Conservation (phyloP, 306 rosid species). For the Casuarina equisetifolia region DNA sequence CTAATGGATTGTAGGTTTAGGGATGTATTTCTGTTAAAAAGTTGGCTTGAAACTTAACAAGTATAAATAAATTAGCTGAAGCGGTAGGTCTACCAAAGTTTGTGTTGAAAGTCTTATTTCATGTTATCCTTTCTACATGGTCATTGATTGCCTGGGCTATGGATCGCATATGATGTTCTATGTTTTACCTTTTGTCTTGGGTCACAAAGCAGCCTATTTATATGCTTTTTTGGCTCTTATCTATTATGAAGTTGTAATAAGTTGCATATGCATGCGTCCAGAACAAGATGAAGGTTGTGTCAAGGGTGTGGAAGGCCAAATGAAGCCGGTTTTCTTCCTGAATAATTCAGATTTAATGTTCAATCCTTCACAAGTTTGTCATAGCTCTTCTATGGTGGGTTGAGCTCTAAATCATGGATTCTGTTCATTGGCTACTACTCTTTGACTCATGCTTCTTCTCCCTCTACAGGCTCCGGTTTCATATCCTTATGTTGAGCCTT, state of each 20-base stretch:
- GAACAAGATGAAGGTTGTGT: slow-evolving; percentile 43
- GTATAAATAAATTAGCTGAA: neutral
- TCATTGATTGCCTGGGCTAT: neutral
- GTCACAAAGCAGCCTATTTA: neutral
- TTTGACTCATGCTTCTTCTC: slow-evolving; percentile 22
- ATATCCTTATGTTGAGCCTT: slow-evolving; percentile 61
- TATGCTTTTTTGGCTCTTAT: neutral
- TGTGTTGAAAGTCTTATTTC: neutral
- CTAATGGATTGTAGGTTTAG: neutral
- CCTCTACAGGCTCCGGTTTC: slow-evolving; percentile 51
- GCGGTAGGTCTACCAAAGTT: neutral
- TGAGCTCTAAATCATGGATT: slow-evolving; percentile 22
- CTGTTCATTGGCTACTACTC: slow-evolving; percentile 20
- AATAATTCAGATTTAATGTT: slow-evolving; percentile 42
- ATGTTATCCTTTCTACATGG: neutral
- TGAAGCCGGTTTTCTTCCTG: slow-evolving; percentile 44
- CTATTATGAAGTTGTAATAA: slow-evolving; percentile 14
- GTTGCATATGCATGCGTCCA: slow-evolving; percentile 22
- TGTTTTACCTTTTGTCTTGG: neutral
- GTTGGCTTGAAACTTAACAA: neutral
- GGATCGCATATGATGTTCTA: neutral
- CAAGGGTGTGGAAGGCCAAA: slow-evolving; percentile 40
- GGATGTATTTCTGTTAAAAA: neutral
- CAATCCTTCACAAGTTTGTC: slow-evolving; percentile 47
- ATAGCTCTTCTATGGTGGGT: slow-evolving; percentile 52